A percentile compares a stretch with the other conserved stretches of the same genome.
These are phyloP conservation scores for Epichloe scottii DNA, from an alignment of 2,329 filamentous ascomycete species.

Conservation along the genomic window DNA sequence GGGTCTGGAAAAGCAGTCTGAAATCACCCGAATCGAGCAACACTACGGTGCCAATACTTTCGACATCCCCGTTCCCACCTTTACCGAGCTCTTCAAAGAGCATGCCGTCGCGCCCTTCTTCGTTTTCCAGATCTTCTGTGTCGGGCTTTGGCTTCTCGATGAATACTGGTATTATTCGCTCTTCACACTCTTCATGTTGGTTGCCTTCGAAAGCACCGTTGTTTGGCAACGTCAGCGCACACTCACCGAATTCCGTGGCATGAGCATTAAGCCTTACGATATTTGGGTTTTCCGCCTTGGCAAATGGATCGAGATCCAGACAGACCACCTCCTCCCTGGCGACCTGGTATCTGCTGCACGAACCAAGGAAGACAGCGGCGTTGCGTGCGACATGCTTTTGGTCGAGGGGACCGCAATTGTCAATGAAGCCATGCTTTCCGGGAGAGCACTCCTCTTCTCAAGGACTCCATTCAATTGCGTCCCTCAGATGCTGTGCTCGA, in stretches of 20 bases:
- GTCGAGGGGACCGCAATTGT: conserved; percentile 94
- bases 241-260: conserved; percentile 89
- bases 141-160: conserved; percentile 95
- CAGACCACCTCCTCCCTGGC: conserved; percentile 83
- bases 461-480: conserved; percentile 87
- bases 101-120: conserved; percentile 98
- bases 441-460: conserved; percentile 95
- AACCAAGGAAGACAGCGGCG: conserved; percentile 92
- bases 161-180: conserved; percentile 99
- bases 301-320: conserved; percentile 79
- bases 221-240: conserved; percentile 98
- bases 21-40: conserved; percentile 69
- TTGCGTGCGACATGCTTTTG: conserved; percentile 92
- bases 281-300: conserved; percentile 81
- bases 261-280: conserved; percentile 98
- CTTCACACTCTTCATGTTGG: conserved; percentile 97
- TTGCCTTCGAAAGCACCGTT: conserved; percentile 94
- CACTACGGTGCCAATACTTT: conserved; percentile 96
- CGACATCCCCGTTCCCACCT: conserved; percentile 93
- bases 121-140: conserved; percentile 97
- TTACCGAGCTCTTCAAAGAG: conserved; percentile 92
- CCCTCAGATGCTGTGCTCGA: conserved; percentile 72
- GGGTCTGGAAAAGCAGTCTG: conserved; percentile 61
- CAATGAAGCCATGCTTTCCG: conserved; percentile 98
- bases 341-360: conserved; percentile 86